Evolutionary conservation across 1,284 basidiomycete genomes (phyloP).

Genomic region (Trichosporon sp.): DNA sequence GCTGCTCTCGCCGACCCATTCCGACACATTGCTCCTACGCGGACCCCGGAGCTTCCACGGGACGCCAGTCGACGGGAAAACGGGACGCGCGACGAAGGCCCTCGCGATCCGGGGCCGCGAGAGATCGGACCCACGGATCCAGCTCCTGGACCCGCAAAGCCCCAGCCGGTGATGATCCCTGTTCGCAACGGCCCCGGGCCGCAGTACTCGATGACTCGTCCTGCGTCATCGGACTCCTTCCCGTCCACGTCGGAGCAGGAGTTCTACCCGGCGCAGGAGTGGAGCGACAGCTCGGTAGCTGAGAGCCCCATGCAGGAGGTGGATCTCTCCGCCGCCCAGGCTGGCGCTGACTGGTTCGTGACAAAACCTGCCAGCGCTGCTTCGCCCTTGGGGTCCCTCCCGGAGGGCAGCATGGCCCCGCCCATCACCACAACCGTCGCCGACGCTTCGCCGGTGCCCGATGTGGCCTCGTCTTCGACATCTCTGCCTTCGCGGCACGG

Average conservation of each 20-base stretch:
- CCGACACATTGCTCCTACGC: not conserved
- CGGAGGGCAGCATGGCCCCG: constrained; percentile 8
- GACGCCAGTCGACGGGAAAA: not conserved
- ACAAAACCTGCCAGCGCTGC: constrained; percentile 12
- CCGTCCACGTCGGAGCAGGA: constrained; percentile 16
- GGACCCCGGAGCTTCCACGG: not conserved
- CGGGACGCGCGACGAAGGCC: not conserved
- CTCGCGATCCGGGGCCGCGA: not conserved
- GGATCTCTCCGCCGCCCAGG: constrained; percentile 22
- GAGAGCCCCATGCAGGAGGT: constrained; percentile 28
- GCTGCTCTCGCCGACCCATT: constrained; percentile 8
- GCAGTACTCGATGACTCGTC: constrained; percentile 2
- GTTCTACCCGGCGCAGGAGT: constrained; percentile 14
- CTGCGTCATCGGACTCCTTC: constrained; percentile 8
- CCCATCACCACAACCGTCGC: constrained; percentile 3
- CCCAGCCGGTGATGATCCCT: not conserved
- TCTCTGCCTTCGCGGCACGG: constrained; percentile 13
- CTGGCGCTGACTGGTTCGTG: constrained; percentile 14
- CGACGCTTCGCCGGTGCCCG: not conserved
- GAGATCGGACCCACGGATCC: not conserved
- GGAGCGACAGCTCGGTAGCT: constrained; percentile 8
- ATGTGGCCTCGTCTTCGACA: not conserved
- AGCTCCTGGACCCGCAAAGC: not conserved
- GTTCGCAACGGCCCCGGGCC: not conserved
- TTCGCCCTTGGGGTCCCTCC: constrained; percentile 7